Percentiles rank a stretch among this genome's conserved stretches.
Conservation (phyloP, 352 stramenopile species). For the Phytophthora parvispora region DNA sequence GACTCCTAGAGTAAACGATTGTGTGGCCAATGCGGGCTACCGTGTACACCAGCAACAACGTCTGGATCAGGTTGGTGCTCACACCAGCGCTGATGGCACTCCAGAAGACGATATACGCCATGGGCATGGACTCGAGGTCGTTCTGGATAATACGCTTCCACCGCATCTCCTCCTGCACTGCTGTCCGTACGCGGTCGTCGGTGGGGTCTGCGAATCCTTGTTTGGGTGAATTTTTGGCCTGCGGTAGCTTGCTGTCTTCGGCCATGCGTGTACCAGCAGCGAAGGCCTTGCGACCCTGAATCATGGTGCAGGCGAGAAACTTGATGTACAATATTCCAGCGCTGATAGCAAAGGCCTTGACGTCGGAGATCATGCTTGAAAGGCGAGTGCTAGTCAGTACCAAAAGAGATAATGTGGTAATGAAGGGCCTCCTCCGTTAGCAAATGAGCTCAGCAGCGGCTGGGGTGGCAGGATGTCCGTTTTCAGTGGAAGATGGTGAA, state of each 20-base stretch:
- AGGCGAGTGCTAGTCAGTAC: too few species aligned
- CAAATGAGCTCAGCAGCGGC: too few species aligned
- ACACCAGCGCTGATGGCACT: constrained; percentile 46
- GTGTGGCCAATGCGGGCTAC: constrained; percentile 55
- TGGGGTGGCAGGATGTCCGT: too few species aligned
- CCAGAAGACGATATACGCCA: constrained; percentile 61
- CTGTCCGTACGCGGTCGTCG: constrained; percentile 30
- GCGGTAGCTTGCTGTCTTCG: constrained; percentile 54
- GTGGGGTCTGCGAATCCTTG: constrained; percentile 35
- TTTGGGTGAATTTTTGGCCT: constrained; percentile 25
- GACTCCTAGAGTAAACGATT: constrained; percentile 45
- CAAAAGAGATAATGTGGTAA: too few species aligned
- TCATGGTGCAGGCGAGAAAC: constrained; percentile 60
- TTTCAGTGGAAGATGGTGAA: too few species aligned
- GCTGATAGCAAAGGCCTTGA: constrained; percentile 53
- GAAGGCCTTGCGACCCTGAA: constrained; percentile 60
- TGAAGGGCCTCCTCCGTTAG: too few species aligned
- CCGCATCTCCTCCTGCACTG: constrained; percentile 44
- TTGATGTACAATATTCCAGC: constrained; percentile 69
- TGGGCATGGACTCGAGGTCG: constrained; percentile 70
- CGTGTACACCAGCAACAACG: constrained; percentile 52
- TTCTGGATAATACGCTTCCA: constrained; percentile 73
- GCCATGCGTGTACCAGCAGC: constrained; percentile 54
- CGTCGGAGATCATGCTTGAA: constrained; percentile 35
- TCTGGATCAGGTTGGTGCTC: constrained; percentile 37